phyloP scores from a whole-genome alignment of 768 basidiomycete genomes.

The Lyophyllum shimeji region DNA sequence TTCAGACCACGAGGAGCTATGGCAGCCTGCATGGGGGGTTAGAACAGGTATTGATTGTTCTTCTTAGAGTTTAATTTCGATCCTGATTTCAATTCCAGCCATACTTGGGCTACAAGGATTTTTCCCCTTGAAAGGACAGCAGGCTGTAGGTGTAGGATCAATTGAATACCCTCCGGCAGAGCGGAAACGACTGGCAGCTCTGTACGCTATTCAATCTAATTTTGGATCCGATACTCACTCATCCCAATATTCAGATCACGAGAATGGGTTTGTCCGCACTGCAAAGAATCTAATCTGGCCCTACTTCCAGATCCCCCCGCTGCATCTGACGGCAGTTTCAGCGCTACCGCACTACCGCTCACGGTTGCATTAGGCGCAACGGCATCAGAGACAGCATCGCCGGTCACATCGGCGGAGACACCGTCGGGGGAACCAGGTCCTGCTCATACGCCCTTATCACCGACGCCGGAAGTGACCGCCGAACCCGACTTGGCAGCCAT shows the following conservation, averaged over 20 bases:
- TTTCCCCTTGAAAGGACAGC: conserved; percentile 85
- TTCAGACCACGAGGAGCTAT: conserved; percentile 90
- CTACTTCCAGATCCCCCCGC: conserved; percentile 67
- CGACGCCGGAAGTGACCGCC: not conserved
- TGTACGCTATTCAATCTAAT: conserved; percentile 47
- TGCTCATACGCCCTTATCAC: not conserved
- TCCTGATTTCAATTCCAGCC: conserved; percentile 41
- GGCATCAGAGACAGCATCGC: conserved; percentile 2
- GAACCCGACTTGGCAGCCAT: not conserved
- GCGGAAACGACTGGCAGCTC: conserved; percentile 71
- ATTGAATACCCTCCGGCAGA: conserved; percentile 76
- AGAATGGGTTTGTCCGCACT: conserved; percentile 78
- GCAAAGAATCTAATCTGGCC: conserved; percentile 63
- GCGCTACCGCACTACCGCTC: not conserved
- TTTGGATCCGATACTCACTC: conserved; percentile 9
- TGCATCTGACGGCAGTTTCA: conserved; percentile 3
- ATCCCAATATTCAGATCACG: conserved; percentile 55
- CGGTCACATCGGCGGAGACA: not conserved
- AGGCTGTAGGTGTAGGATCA: conserved; percentile 85
- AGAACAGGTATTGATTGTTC: conserved; percentile 63
- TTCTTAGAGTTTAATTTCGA: not conserved
- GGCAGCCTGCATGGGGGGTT: conserved; percentile 99
- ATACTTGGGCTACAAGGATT: conserved; percentile 89
- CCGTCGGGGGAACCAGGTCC: not conserved
- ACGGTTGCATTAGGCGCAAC: conserved; percentile 2